A percentile compares a stretch with the other conserved stretches of the same genome.
These are phyloP conservation scores for Lasiodiplodia hormozganensis DNA, from an alignment of 2,329 filamentous ascomycete genomes.

Conservation along the genomic window DNA sequence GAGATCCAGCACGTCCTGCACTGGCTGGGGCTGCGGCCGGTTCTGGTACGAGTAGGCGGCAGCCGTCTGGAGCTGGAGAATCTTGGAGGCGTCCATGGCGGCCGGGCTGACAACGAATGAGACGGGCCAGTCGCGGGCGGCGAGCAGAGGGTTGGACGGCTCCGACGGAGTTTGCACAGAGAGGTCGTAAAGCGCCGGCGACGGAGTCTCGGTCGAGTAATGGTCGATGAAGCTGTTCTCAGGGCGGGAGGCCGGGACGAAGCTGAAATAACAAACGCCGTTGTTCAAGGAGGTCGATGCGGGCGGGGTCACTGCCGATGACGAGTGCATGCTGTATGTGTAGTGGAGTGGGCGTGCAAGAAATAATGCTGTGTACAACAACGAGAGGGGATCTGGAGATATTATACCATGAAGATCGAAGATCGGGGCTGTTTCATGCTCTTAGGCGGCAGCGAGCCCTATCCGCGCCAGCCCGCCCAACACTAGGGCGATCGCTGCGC, in stretches of 20 bases:
- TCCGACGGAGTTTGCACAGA: constrained; percentile 38
- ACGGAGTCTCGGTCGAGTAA: constrained; percentile 44
- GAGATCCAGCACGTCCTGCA: constrained; percentile 31
- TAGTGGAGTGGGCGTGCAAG: not conserved
- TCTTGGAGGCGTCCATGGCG: constrained; percentile 42
- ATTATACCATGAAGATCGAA: not conserved
- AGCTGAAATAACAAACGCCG: constrained; percentile 44
- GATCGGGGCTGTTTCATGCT: not conserved
- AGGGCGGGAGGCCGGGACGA: constrained; percentile 35
- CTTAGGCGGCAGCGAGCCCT: too few species aligned
- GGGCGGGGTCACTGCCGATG: constrained; percentile 22
- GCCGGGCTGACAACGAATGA: constrained; percentile 2
- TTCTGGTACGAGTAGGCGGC: constrained; percentile 39
- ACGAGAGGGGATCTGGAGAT: too few species aligned
- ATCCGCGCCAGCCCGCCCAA: too few species aligned
- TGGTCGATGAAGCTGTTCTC: constrained; percentile 31
- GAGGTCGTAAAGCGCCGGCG: constrained; percentile 32
- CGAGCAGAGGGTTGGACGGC: constrained; percentile 45
- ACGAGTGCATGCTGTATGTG: constrained; percentile 25
- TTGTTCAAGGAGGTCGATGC: not conserved
- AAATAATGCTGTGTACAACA: too few species aligned
- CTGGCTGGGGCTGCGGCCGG: constrained; percentile 37
- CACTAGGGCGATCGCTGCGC: too few species aligned
- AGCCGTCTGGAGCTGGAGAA: constrained; percentile 48
- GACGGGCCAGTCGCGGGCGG: constrained; percentile 35